Conservation (phyloP, 331 rosid genomes). For the Phaseolus coccineus region DNA sequence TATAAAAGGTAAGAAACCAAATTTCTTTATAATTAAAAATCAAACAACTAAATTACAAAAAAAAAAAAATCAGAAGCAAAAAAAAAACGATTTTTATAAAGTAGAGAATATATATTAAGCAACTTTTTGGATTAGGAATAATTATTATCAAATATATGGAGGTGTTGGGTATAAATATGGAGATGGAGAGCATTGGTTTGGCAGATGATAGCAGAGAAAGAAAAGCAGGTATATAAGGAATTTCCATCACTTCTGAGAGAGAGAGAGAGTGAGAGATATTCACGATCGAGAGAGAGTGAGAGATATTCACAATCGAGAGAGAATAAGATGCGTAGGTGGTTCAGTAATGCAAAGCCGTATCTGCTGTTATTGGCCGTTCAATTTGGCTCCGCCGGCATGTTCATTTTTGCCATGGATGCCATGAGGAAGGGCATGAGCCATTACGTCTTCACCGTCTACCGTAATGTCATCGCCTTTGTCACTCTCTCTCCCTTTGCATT, state of each 20-base stretch:
- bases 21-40: no score
- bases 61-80: no score
- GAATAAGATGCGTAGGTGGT: constrained; percentile 32
- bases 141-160: neutral
- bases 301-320: neutral
- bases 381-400: constrained; percentile 74
- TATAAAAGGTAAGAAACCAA: no score
- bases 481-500: constrained; percentile 75
- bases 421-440: constrained; percentile 75
- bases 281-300: neutral
- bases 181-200: neutral
- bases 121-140: neutral
- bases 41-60: no score
- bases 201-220: neutral
- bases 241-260: neutral
- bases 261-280: no score
- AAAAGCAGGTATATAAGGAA: neutral
- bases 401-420: constrained; percentile 66
- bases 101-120: neutral
- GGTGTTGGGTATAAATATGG: constrained; percentile 39
- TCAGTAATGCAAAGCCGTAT: constrained; percentile 57
- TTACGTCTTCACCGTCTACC: constrained; percentile 72
- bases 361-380: constrained; percentile 63
- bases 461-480: constrained; percentile 68
- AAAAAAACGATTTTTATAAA: neutral